phyloP scores from a whole-genome alignment of 169 alveolate genomes.

The Babesia ovis region DNA sequence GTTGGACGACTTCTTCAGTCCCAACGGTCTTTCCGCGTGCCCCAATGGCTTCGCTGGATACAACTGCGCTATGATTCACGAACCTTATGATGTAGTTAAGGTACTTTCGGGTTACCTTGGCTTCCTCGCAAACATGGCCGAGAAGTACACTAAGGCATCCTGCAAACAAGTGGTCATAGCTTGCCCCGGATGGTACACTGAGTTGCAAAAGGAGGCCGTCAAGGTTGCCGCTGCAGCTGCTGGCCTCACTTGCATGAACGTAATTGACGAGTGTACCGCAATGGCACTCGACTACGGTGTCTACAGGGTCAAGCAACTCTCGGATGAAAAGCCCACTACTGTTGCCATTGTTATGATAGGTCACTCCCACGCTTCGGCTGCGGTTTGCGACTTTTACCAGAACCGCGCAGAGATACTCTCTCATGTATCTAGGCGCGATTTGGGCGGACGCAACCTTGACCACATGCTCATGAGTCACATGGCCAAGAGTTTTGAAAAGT shows the following conservation, averaged over 20 bases:
- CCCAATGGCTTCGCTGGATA: conserved; percentile 31
- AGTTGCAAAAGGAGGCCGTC: conserved; percentile 89
- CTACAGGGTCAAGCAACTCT: conserved; percentile 90
- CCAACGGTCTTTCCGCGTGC: conserved; percentile 76
- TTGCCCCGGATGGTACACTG: conserved; percentile 89
- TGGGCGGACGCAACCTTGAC: conserved; percentile 97
- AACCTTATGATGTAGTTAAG: conserved; percentile 31
- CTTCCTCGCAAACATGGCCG: conserved; percentile 81
- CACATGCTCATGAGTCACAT: conserved; percentile 85
- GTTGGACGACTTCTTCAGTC: conserved; percentile 73
- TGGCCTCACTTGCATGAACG: conserved; percentile 88
- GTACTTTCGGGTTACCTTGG: conserved; percentile 85
- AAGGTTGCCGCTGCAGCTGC: conserved; percentile 92
- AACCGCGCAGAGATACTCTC: conserved; percentile 88
- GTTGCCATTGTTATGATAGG: conserved; percentile 95
- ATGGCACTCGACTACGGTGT: conserved; percentile 96
- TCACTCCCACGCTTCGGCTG: conserved; percentile 89
- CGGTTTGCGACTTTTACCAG: conserved; percentile 88
- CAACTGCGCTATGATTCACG: conserved; percentile 16
- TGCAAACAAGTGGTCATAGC: conserved; percentile 84
- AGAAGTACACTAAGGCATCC: conserved; percentile 73
- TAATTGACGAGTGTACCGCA: conserved; percentile 95
- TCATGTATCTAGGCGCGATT: conserved; percentile 88
- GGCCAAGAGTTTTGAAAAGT: conserved; percentile 85
- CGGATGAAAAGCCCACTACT: conserved; percentile 85